Base-by-base conservation (phyloP, 495 filamentous ascomycete species). In the Lasiosphaeria ovina region DNA sequence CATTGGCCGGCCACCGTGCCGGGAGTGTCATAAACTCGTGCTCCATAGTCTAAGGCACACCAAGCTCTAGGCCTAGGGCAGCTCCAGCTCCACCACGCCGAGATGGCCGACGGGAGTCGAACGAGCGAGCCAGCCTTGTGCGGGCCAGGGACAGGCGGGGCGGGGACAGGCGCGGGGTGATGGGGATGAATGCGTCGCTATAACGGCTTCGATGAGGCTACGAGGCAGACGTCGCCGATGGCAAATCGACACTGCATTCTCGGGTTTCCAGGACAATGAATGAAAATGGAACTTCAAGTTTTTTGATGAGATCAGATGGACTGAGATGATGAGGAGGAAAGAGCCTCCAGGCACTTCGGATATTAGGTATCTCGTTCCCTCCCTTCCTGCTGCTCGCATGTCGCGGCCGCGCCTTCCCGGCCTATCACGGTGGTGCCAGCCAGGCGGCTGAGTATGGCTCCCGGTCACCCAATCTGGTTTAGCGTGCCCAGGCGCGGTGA, bases 11-110 rank as follows among this genome's bases (percentile, higher is more conserved):
- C 54, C 71, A 71, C 61, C 78, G 69, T 54, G 77, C 71, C 60
- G 73, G 75, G 63, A 80, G 71, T 33, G 75, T 73, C 24, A 79
- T 72, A 62, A 79, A 80, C 17, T 75, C 65, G 50, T 67, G 57
- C 34, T 56, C 64, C 58, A 45, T 60, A 58, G 59, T 68, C 75
- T 70, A 74, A 68, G 50, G 36, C 34, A 48, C 12, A n/a, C 44
- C 44, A 47, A 8, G 4, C 12, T 5, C 12, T n/a, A 8, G 44
- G 11, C 44, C 12, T n/a, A 0, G 12, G 16, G 44, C 44, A 24
- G 24, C 24, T 24, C 24, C 24, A 24, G 24, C 24, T 24, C 24
- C 24, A 24, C 24, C 24, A 24, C 24, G 24, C 24, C 24, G 24
- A 24, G 24, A 24, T 24, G 24, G 24, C 24, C 24, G 24, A 24